Base-by-base conservation (phyloP, 345 rosid genomes). In the Mangifera indica region DNA sequence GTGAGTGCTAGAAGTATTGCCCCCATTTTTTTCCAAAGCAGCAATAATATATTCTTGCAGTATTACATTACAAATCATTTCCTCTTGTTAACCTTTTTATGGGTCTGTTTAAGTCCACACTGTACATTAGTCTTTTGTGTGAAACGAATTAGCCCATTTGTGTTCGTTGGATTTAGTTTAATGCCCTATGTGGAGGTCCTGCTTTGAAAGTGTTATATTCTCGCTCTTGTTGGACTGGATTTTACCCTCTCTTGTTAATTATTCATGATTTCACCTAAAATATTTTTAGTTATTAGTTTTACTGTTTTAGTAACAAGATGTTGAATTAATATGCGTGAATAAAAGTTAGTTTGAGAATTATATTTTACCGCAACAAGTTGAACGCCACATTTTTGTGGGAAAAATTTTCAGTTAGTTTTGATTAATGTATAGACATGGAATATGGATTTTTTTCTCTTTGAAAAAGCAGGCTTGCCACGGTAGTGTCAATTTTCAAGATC, bases 1-100 rank as follows among this genome's bases (percentile, higher is more conserved):
- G 90, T 40, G 89, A 85, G 60, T 87, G 91, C 76, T 87, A 74
- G 77, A 68, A 52, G 32, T 24, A 25, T 52, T 9, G 58, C 48
- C 66, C 32, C 21, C 17, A 72, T 51, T 67, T 76, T 29, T 29
- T 29, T 49, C 67, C 4, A 49, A 58, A 44, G 77, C 64, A 63
- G 53, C 72, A 70, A 71, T 75, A 63, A 49, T 3, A 29, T 29
- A 3, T 57, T 37, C 7, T 37, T 3, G 59, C 48, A 60, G 70
- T 61, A 37, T 65, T 66, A 55, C 55, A 37, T 65, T 66, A 55
- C 55, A 45, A 70, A 73, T 71, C 70, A 49, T 76, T 72, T 75
- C 65, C 69, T 71, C 60, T 20, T 29, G 56, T 29, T 29, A 29
- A 25, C 77, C 66, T 72, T 66, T 64, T 42, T 59, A 56, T 67